phyloP scores from a whole-genome alignment of 331 rosid genomes.

The Quercus lobata region DNA sequence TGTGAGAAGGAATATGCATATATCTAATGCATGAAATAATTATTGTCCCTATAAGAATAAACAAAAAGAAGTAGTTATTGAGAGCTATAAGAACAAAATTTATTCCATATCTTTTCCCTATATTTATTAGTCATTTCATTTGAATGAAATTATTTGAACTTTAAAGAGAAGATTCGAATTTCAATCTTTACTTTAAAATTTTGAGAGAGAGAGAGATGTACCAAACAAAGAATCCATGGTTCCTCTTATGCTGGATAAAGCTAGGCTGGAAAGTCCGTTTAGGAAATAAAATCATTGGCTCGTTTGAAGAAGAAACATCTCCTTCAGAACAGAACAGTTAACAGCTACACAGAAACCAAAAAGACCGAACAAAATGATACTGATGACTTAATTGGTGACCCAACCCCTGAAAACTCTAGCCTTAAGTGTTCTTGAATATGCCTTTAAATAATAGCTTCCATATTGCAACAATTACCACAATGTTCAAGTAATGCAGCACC shows the following conservation, averaged over 20 bases:
- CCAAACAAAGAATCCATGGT: constrained; percentile 92
- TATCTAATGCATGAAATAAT: no score
- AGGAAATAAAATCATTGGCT: constrained; percentile 76
- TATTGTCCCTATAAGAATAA: no score
- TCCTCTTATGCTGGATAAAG: constrained; percentile 70
- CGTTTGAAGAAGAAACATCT: constrained; percentile 51
- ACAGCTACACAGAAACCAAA: not conserved
- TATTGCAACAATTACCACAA: not conserved
- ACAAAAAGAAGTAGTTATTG: no score
- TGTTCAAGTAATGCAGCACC: not conserved
- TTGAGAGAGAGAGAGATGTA: constrained; percentile 2
- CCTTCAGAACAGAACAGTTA: constrained; percentile 33
- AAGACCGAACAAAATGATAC: not conserved
- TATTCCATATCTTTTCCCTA: no score
- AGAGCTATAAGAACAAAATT: no score
- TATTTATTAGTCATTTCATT: no score
- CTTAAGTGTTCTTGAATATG: not conserved
- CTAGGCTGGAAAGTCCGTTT: constrained; percentile 93
- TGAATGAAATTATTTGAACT: no score
- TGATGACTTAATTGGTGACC: not conserved
- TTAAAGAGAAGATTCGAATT: no score
- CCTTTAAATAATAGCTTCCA: not conserved
- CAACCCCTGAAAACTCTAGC: not conserved
- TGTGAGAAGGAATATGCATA: no score
- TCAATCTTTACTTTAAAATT: no score